Evolutionary conservation across 495 filamentous ascomycete genomes (phyloP).

Genomic region (Penicillium flavigenum): DNA sequence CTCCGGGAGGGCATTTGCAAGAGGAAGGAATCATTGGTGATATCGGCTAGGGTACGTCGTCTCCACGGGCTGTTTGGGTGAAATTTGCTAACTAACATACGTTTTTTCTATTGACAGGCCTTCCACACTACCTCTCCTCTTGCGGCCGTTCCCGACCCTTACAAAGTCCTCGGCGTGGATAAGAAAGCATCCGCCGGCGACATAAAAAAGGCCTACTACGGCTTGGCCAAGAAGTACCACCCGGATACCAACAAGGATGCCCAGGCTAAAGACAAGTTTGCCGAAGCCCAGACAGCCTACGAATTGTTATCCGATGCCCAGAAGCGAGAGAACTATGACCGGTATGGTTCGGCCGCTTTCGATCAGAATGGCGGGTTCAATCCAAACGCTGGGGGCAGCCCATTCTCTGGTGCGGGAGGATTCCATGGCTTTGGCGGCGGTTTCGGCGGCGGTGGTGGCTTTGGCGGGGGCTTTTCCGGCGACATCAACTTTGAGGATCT

Average conservation of each 20-base stretch:
- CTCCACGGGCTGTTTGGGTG: background rate
- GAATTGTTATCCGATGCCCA: slow-evolving; percentile 87
- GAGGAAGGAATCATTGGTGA: slow-evolving; percentile 19
- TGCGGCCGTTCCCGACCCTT: slow-evolving; percentile 74
- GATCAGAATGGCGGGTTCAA: slow-evolving; percentile 73
- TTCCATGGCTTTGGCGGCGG: slow-evolving; percentile 56
- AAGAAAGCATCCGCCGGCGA: slow-evolving; percentile 77
- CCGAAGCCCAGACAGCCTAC: slow-evolving; percentile 87
- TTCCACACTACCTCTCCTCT: slow-evolving; percentile 72
- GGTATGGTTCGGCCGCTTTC: slow-evolving; percentile 85
- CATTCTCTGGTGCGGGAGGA: slow-evolving; percentile 56
- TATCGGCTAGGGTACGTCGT: slow-evolving; percentile 35
- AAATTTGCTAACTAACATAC: slow-evolving; percentile 2
- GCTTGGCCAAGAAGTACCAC: slow-evolving; percentile 96
- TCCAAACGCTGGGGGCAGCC: slow-evolving; percentile 65
- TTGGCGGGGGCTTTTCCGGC: slow-evolving; percentile 63
- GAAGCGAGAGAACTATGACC: slow-evolving; percentile 88
- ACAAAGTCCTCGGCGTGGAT: slow-evolving; percentile 78
- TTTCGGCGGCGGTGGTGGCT: slow-evolving; percentile 51
- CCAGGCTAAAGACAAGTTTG: slow-evolving; percentile 87
- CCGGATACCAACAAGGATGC: slow-evolving; percentile 97
- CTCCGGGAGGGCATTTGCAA: slow-evolving; percentile 27
- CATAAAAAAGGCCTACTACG: slow-evolving; percentile 98
- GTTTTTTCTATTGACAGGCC: slow-evolving; percentile 42
- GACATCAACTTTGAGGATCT: slow-evolving; percentile 96